These are phyloP conservation scores for Paramecium caudatum DNA, from an alignment of 73 alveolate species.

Conservation along the genomic window DNA sequence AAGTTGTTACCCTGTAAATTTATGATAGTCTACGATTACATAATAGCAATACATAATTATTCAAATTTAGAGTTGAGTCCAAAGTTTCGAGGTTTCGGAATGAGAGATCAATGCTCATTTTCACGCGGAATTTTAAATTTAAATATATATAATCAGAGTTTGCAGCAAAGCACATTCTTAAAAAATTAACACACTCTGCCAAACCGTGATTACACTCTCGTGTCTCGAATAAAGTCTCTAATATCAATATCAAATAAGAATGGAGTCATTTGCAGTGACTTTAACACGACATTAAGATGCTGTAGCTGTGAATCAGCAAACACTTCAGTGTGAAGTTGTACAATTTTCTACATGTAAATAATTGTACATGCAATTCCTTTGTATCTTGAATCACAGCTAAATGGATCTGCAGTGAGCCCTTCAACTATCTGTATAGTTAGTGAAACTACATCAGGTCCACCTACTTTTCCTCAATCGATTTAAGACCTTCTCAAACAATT, in stretches of 20 bases:
- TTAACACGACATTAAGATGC: constrained; percentile 32
- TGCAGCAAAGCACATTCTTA: neutral
- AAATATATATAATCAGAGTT: constrained; percentile 26
- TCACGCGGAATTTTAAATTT: constrained; percentile 41
- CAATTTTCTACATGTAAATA: neutral
- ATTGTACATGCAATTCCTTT: neutral
- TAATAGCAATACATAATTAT: neutral
- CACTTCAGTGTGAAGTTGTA: neutral
- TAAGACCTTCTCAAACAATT: neutral
- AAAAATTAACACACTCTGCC: neutral
- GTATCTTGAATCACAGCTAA: neutral
- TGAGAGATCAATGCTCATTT: constrained; percentile 47
- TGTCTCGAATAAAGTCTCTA: neutral
- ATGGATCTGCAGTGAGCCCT: neutral
- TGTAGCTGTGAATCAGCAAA: constrained; percentile 11
- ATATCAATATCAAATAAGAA: neutral
- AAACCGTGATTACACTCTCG: neutral
- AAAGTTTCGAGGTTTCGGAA: neutral
- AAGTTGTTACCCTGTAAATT: constrained; percentile 19
- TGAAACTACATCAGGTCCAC: constrained; percentile 2
- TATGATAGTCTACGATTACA: neutral
- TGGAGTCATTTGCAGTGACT: neutral
- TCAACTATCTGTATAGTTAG: neutral
- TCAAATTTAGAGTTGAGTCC: neutral
- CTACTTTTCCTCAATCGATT: constrained; percentile 13